Conservation (phyloP, 2,329 filamentous ascomycete genomes). For the Penicillium sp. region DNA sequence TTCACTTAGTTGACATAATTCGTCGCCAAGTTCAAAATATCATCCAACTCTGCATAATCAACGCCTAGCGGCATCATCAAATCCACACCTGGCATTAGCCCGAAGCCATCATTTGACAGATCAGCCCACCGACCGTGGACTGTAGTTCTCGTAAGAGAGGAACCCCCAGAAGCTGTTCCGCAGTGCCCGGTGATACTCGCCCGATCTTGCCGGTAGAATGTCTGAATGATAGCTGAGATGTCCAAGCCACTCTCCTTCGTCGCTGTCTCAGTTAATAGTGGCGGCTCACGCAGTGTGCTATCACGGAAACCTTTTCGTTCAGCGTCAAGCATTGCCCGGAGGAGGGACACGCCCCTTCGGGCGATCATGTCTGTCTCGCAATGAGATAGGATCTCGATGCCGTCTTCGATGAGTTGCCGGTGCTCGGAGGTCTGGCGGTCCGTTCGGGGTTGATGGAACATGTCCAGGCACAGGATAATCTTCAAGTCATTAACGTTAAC, state of each 20-base stretch:
- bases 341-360: slow-evolving; percentile 23
- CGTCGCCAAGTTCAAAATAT: slow-evolving; percentile 23
- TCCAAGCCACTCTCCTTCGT: slow-evolving; percentile 8
- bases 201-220: slow-evolving; percentile 18
- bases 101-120: background rate
- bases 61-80: slow-evolving; percentile 12
- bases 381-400: slow-evolving; percentile 22
- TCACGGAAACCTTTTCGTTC: slow-evolving; percentile 4
- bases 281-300: background rate
- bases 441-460: slow-evolving; percentile 33
- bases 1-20: slow-evolving; percentile 7
- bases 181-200: background rate
- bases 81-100: background rate
- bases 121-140: slow-evolving; percentile 9
- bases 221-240: slow-evolving; percentile 21
- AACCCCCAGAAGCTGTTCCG: background rate
- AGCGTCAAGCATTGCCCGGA: slow-evolving; percentile 18
- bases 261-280: background rate
- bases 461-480: slow-evolving; percentile 44
- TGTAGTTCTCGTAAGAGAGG: background rate
- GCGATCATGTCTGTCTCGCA: slow-evolving; percentile 31
- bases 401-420: slow-evolving; percentile 24
- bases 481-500: background rate
- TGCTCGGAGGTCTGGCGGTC: slow-evolving; percentile 24
- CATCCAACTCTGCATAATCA: slow-evolving; percentile 20